phyloP scores from a whole-genome alignment of 129 eudicot species.

The Saposhnikovia divaricata region DNA sequence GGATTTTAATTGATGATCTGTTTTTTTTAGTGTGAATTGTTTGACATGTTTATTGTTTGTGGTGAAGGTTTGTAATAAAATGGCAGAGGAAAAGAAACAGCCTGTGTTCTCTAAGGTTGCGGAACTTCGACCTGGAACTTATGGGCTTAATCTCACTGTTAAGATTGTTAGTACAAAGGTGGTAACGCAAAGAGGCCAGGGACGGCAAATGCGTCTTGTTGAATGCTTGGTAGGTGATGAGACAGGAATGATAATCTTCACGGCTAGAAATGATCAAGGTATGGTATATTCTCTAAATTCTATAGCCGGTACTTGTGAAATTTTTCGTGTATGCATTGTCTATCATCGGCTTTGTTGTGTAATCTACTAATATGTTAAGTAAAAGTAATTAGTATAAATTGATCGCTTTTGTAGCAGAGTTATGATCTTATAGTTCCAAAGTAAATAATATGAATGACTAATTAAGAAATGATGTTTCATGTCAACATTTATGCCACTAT shows the following conservation, averaged over 20 bases:
- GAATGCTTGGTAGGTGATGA: conserved; percentile 77
- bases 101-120: conserved; percentile 46
- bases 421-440: not conserved
- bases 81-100: conserved; percentile 66
- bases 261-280: conserved; percentile 84
- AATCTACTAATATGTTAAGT: not conserved
- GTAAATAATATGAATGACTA: not conserved
- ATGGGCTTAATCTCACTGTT: conserved; percentile 55
- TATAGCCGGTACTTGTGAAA: not conserved
- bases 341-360: not conserved
- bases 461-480: not conserved
- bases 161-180: conserved; percentile 59
- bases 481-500: not conserved
- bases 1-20: not conserved
- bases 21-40: not conserved
- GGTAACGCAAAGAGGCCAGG: conserved; percentile 50
- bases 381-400: not conserved
- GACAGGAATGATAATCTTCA: conserved; percentile 67
- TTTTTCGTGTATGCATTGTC: not conserved
- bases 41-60: not conserved
- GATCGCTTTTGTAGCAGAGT: not conserved
- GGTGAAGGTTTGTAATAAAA: conserved; percentile 11
- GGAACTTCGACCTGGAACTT: conserved; percentile 54
- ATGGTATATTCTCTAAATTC: not conserved
- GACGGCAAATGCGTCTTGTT: conserved; percentile 61